Evolutionary conservation across 306 rosid genomes (phyloP), one percentile per base, ranked within the genome.

Genomic region (Sicyos baderoa): DNA sequence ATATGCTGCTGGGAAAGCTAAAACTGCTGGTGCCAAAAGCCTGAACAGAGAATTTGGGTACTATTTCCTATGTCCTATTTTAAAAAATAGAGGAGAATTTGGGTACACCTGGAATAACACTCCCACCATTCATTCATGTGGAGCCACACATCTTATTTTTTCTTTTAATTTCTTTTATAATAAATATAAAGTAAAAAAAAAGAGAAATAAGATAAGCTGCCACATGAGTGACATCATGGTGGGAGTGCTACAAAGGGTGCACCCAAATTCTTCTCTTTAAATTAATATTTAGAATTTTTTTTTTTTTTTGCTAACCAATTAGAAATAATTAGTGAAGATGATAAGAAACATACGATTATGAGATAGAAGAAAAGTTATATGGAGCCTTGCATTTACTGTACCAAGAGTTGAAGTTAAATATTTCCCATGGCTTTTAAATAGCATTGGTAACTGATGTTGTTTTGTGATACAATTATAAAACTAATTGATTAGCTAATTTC

Each of bases 31-130:
- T 49, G 70, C 90, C 42, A 74, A 54, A 3, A 77, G 95, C 72
- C 81, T 91, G 35, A 91, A 80, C 80, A 91, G 62, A 80, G 97
- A 89, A 76, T 91, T 81, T 76, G 96, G 97, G 97, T 91, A 89
- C 60, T n/a, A 27, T 8, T 35, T 22, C 13, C 3, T 13, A 3
- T 52, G 47, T 65, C 14, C 63, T 53, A n/a, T n/a, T n/a, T n/a
- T n/a, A n/a, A n/a, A n/a, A n/a, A n/a, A n/a, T n/a, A n/a, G n/a
- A n/a, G n/a, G n/a, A n/a, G n/a, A n/a, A n/a, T n/a, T n/a, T n/a
- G n/a, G n/a, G n/a, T n/a, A n/a, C n/a, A n/a, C n/a, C n/a, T n/a
- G n/a, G n/a, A n/a, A n/a, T n/a, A n/a, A n/a, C n/a, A n/a, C n/a
- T n/a, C n/a, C n/a, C n/a, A n/a, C n/a, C n/a, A n/a, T n/a, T n/a